Evolutionary conservation across 176 grass and related monocot genomes (phyloP).

Genomic region (Areca catechu): DNA sequence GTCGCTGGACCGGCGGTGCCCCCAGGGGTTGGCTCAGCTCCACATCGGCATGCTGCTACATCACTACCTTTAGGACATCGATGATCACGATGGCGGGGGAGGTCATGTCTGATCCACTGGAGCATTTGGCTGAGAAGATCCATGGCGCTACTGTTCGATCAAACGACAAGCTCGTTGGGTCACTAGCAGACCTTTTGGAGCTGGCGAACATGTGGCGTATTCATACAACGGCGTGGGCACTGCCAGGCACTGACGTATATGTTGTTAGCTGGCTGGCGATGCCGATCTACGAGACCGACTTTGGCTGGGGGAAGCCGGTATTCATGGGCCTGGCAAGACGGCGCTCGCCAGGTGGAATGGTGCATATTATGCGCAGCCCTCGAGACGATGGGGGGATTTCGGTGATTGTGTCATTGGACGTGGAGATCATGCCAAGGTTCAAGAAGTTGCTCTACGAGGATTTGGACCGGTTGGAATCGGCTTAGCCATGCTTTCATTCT

Average conservation of each 20-base stretch:
- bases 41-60: too few species aligned
- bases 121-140: conserved; percentile 3
- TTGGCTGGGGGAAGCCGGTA: conserved; percentile 45
- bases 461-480: background rate
- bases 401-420: conserved; percentile 41
- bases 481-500: too few species aligned
- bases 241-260: conserved; percentile 39
- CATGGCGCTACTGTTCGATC: conserved; percentile 28
- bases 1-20: too few species aligned
- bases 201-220: conserved; percentile 14
- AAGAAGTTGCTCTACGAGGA: conserved; percentile 44
- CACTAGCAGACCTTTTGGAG: conserved; percentile 45
- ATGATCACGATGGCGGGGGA: conserved; percentile 20
- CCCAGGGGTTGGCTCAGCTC: too few species aligned
- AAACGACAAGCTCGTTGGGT: conserved; percentile 27
- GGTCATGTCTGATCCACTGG: conserved; percentile 29
- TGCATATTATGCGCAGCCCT: conserved; percentile 40
- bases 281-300: conserved; percentile 46
- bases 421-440: conserved; percentile 47
- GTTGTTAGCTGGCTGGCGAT: conserved; percentile 55
- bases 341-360: conserved; percentile 23
- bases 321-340: conserved; percentile 24
- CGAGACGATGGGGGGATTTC: conserved; percentile 36
- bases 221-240: conserved; percentile 19
- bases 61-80: conserved; percentile 49